Percentiles rank a stretch among this genome's conserved stretches.
Evolutionary conservation across 768 basidiomycete species (phyloP).

Genomic region (Tulasnella sp.): DNA sequence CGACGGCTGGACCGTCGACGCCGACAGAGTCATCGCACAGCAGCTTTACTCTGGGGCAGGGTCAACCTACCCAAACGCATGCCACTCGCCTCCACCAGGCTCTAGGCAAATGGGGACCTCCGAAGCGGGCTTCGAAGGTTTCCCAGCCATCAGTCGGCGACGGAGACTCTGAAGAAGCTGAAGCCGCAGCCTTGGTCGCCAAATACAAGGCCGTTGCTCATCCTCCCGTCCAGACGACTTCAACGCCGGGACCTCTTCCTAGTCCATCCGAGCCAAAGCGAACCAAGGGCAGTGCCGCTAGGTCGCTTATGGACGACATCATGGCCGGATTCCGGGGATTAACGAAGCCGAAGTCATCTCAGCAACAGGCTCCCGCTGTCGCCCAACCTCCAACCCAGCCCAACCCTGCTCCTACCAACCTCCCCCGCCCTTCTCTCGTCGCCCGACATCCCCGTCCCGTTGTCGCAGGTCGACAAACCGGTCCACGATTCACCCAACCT

Average conservation of each 20-base stretch:
- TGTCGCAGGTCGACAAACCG: neutral
- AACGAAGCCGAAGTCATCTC: neutral
- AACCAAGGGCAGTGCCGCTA: neutral
- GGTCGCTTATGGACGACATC: neutral
- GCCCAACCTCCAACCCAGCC: neutral
- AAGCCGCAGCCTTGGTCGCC: too few species aligned
- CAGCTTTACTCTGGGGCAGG: neutral
- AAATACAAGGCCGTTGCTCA: too few species aligned
- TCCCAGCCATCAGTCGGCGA: too few species aligned
- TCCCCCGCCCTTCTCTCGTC: neutral
- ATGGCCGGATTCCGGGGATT: neutral
- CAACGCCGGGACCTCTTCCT: too few species aligned
- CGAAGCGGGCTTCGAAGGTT: neutral
- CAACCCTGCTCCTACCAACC: too few species aligned
- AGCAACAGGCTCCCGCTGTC: neutral
- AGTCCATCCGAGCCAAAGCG: neutral
- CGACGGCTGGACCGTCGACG: neutral
- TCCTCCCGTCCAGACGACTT: too few species aligned
- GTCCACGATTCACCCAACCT: neutral
- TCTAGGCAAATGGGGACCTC: neutral
- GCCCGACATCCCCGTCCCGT: neutral
- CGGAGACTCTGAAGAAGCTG: too few species aligned
- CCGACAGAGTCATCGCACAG: too few species aligned
- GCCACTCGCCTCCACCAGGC: neutral
- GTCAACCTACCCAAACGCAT: neutral